Evolutionary conservation across 164 flowering plant species (phyloP).

Genomic region (Magnolia kwangsiensis): DNA sequence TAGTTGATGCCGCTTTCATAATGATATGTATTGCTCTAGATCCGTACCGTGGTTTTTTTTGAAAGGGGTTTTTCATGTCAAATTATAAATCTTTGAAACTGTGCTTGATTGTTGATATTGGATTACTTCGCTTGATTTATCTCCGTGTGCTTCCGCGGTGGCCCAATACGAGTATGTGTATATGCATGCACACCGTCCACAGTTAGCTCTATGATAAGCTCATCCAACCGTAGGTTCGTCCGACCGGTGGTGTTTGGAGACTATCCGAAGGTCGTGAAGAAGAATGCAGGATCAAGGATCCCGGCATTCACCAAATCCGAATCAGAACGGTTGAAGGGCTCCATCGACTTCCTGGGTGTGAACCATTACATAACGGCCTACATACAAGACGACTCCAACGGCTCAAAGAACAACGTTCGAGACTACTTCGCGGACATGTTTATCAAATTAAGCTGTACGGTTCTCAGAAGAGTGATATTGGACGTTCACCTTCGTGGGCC

Average conservation of each 20-base stretch:
- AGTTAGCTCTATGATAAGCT: neutral
- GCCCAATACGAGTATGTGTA: too few species aligned
- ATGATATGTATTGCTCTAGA: too few species aligned
- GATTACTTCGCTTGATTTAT: too few species aligned
- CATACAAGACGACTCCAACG: slow-evolving; percentile 10
- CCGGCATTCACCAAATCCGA: slow-evolving; percentile 46
- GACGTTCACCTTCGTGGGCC: slow-evolving; percentile 11
- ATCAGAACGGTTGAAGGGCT: slow-evolving; percentile 27
- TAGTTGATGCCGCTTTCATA: too few species aligned
- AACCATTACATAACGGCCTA: slow-evolving; percentile 25
- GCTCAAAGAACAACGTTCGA: neutral
- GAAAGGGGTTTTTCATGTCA: too few species aligned
- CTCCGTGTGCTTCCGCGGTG: too few species aligned
- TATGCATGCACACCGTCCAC: too few species aligned
- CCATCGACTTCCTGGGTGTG: slow-evolving; percentile 30
- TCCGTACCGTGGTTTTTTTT: too few species aligned
- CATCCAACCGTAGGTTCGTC: slow-evolving; percentile 6
- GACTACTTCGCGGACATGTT: slow-evolving; percentile 22
- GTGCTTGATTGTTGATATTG: too few species aligned
- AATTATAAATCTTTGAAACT: too few species aligned
- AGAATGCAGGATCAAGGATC: slow-evolving; percentile 40
- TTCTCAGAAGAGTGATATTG: neutral
- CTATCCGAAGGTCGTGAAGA: slow-evolving; percentile 56
- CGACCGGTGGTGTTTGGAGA: slow-evolving; percentile 57
- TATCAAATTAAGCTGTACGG: slow-evolving; percentile 8